Conservation (phyloP, 1,284 basidiomycete genomes). For the Trichosporon sp. region DNA sequence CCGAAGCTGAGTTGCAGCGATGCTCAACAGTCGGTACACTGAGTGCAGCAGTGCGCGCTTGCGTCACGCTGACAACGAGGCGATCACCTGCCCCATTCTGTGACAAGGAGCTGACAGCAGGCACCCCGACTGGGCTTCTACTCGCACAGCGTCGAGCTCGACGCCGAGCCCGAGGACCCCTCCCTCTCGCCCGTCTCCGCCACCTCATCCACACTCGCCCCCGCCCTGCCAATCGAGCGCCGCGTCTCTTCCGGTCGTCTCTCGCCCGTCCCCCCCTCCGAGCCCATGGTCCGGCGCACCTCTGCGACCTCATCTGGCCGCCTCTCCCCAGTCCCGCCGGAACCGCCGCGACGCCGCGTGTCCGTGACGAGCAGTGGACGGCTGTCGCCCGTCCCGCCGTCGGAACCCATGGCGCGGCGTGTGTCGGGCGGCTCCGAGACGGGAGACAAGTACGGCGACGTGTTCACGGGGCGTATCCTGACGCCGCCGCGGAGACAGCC, state of each 20-base stretch:
- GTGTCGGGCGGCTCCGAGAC: background rate
- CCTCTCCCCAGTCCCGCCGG: background rate
- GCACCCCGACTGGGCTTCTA: slow-evolving; percentile 44
- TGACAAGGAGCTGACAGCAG: slow-evolving; percentile 22
- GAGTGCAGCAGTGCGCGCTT: too few species aligned
- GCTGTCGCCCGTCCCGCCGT: background rate
- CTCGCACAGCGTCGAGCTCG: slow-evolving; percentile 40
- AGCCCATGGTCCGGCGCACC: background rate
- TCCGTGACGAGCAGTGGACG: background rate
- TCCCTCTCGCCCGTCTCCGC: background rate
- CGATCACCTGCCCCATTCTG: too few species aligned
- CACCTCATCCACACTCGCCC: background rate
- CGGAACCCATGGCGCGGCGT: background rate
- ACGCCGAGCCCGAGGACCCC: slow-evolving; percentile 9
- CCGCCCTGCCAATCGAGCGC: background rate
- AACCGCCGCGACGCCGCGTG: too few species aligned
- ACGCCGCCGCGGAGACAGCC: background rate
- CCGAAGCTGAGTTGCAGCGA: too few species aligned
- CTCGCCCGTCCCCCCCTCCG: background rate
- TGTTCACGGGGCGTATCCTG: background rate
- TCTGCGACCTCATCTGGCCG: background rate
- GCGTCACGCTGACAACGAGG: too few species aligned
- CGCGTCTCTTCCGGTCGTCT: background rate
- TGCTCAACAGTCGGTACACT: too few species aligned
- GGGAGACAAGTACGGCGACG: slow-evolving; percentile 4